phyloP scores from a whole-genome alignment of 306 rosid genomes.

The Castanea sativa region DNA sequence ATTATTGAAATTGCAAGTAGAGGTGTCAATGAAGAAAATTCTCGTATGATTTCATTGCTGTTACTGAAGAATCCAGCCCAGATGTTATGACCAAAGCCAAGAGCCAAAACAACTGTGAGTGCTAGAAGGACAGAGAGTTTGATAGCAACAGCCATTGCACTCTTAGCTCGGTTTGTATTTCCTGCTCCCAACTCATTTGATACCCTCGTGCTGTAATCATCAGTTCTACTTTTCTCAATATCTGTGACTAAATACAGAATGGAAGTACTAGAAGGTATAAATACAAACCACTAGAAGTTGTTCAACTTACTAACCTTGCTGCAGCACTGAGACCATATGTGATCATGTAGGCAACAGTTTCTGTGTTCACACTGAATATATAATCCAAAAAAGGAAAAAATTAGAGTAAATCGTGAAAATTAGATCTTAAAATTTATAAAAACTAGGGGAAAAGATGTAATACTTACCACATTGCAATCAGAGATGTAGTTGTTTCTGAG shows the following conservation, averaged over 20 bases:
- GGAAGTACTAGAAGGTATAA: not conserved
- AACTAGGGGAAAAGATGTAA: constrained; percentile 3
- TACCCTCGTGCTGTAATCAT: constrained; percentile 64
- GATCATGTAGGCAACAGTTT: constrained; percentile 64
- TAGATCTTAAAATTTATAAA: not conserved
- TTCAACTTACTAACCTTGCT: constrained; percentile 52
- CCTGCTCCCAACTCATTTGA: constrained; percentile 89
- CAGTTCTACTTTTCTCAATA: not conserved
- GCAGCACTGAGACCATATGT: constrained; percentile 81
- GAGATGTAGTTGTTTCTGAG: constrained; percentile 59
- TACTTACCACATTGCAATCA: constrained; percentile 79
- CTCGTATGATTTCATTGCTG: constrained; percentile 34
- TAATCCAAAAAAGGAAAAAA: not conserved
- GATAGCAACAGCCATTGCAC: constrained; percentile 68
- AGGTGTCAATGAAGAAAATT: constrained; percentile 76
- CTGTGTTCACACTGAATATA: constrained; percentile 58
- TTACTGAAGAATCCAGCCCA: constrained; percentile 65
- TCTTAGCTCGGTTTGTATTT: constrained; percentile 53
- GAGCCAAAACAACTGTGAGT: constrained; percentile 39
- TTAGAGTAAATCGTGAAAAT: not conserved
- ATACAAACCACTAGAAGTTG: not conserved
- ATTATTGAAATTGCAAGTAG: constrained; percentile 63
- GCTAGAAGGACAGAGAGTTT: constrained; percentile 66
- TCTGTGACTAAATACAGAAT: not conserved
- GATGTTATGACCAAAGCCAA: constrained; percentile 49